phyloP scores from a whole-genome alignment of 495 filamentous ascomycete species.

The Penicilliopsis zonata region DNA sequence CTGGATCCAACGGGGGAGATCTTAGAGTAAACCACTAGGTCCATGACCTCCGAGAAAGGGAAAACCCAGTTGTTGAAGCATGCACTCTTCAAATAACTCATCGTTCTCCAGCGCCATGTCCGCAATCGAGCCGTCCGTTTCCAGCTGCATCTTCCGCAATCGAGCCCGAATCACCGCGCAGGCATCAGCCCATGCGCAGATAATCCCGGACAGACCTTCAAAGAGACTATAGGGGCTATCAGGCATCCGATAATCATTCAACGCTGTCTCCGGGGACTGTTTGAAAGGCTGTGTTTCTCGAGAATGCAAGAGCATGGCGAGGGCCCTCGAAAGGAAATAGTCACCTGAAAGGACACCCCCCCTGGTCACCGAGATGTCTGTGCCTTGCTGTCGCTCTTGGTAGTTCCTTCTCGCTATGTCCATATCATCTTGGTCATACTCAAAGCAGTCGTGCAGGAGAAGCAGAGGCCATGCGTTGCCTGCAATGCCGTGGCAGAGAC shows the following conservation, averaged over 20 bases:
- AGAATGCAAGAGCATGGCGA: constrained; percentile 29
- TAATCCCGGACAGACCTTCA: constrained; percentile 32
- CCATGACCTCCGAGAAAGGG: constrained; percentile 12
- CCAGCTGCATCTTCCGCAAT: constrained; percentile 22
- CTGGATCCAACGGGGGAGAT: neutral
- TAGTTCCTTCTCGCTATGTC: constrained; percentile 13
- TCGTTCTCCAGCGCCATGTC: constrained; percentile 6
- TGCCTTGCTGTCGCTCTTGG: constrained; percentile 5
- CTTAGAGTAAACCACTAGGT: constrained; percentile 8
- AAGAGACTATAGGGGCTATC: constrained; percentile 31
- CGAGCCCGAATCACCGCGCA: constrained; percentile 24
- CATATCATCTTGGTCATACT: constrained; percentile 12
- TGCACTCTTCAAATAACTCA: constrained; percentile 3
- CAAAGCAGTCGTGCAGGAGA: constrained; percentile 21
- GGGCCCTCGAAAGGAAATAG: constrained; percentile 28
- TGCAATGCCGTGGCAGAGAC: constrained; percentile 34
- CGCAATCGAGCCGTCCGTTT: constrained; percentile 5
- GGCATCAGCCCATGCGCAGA: constrained; percentile 36
- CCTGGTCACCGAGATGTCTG: constrained; percentile 1
- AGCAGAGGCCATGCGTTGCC: constrained; percentile 34
- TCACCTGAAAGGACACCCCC: constrained; percentile 16
- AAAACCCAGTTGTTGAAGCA: constrained; percentile 11
- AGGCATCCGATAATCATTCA: constrained; percentile 27
- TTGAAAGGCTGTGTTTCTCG: constrained; percentile 28
- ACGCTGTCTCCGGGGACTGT: constrained; percentile 3